A percentile compares a stretch with the other conserved stretches of the same genome.
These are phyloP conservation scores for Pestalotiopsis sp. DNA, from an alignment of 2,329 filamentous ascomycete genomes.

Conservation along the genomic window DNA sequence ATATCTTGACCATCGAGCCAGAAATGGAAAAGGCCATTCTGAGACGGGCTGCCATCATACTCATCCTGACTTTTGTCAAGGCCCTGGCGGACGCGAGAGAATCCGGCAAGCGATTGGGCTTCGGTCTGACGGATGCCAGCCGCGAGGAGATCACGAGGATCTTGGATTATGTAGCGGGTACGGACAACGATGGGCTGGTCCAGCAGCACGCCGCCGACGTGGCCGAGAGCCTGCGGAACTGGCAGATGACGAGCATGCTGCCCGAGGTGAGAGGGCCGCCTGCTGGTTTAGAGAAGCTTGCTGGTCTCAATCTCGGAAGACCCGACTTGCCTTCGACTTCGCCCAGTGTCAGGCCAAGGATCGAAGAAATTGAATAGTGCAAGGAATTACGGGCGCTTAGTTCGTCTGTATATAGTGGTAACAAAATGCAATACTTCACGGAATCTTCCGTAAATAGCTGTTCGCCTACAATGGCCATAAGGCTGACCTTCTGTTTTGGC, in stretches of 20 bases:
- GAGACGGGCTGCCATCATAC: slow-evolving; percentile 64
- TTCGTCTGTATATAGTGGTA: background rate
- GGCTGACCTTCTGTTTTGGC: too few relatives aligned
- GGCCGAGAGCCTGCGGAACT: slow-evolving; percentile 65
- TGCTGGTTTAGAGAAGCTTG: slow-evolving; percentile 32
- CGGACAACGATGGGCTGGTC: slow-evolving; percentile 69
- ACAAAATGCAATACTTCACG: background rate
- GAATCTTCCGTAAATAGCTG: background rate
- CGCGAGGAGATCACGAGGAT: slow-evolving; percentile 62
- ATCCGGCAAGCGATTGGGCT: slow-evolving; percentile 44
- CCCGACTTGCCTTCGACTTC: slow-evolving; percentile 9
- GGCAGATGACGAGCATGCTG: slow-evolving; percentile 54
- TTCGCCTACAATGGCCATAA: too few relatives aligned
- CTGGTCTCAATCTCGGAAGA: slow-evolving; percentile 35
- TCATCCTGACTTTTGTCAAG: slow-evolving; percentile 61
- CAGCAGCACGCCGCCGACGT: slow-evolving; percentile 66
- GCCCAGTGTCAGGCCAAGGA: slow-evolving; percentile 22
- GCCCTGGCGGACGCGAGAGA: slow-evolving; percentile 57
- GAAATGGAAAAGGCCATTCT: slow-evolving; percentile 63
- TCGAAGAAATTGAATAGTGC: slow-evolving; percentile 32
- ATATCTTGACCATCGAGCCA: slow-evolving; percentile 63
- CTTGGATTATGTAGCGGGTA: slow-evolving; percentile 62
- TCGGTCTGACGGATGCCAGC: slow-evolving; percentile 55
- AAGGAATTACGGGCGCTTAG: too few relatives aligned
- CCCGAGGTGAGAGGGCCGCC: slow-evolving; percentile 29